phyloP scores from a whole-genome alignment of 2,329 filamentous ascomycete genomes.

The Endoconidiophora polonica region DNA sequence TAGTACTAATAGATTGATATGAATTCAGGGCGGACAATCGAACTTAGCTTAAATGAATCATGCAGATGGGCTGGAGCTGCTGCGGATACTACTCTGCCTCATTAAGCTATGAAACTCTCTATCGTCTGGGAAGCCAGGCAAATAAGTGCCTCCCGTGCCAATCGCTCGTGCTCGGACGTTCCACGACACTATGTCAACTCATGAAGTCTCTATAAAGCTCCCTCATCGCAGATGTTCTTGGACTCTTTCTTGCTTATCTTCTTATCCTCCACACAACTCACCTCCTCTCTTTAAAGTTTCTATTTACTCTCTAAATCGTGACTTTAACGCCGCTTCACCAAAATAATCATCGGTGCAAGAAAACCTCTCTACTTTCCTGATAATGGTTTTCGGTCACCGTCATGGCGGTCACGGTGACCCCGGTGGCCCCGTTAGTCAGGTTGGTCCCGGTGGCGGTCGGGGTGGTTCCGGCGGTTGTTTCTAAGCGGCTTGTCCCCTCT shows the following conservation, averaged over 20 bases:
- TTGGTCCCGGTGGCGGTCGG: not conserved
- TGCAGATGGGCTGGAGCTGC: not conserved
- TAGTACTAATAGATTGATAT: not conserved
- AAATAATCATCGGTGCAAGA: not conserved
- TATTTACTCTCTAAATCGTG: not conserved
- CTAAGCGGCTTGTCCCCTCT: not conserved
- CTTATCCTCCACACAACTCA: not conserved
- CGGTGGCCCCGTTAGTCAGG: not conserved
- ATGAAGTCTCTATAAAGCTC: too few relatives aligned
- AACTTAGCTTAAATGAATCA: not conserved
- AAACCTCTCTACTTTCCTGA: not conserved
- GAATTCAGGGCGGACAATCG: not conserved
- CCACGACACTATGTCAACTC: too few relatives aligned
- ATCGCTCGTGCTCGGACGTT: too few relatives aligned
- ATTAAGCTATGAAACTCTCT: too few relatives aligned
- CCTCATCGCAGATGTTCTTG: not conserved
- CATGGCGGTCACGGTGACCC: slow-evolving; percentile 1
- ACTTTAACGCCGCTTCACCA: not conserved
- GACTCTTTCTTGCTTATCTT: not conserved
- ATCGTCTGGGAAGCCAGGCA: too few relatives aligned
- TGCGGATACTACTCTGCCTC: too few relatives aligned
- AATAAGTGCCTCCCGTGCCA: too few relatives aligned
- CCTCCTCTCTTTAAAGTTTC: not conserved
- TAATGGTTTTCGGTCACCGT: slow-evolving; percentile 11
- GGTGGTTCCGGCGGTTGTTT: slow-evolving; percentile 2